A percentile compares a stretch with the other conserved stretches of the same genome.
phyloP scores from a whole-genome alignment of 1,284 basidiomycete species.

The Ganoderma sinense region DNA sequence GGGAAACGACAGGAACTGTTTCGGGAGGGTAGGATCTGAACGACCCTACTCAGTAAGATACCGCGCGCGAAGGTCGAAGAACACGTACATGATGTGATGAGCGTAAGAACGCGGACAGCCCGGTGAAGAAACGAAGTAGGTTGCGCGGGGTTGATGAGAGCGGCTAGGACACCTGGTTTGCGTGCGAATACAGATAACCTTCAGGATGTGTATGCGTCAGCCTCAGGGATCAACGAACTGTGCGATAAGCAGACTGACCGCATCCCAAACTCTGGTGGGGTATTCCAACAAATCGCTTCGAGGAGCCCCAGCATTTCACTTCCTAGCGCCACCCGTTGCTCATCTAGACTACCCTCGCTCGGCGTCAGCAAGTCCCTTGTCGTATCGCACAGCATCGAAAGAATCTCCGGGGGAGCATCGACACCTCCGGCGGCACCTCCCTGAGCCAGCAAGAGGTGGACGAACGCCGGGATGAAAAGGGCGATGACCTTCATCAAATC shows the following conservation, averaged over 20 bases:
- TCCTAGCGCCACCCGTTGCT: slow-evolving; percentile 44
- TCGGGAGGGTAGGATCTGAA: slow-evolving; percentile 49
- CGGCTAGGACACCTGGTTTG: slow-evolving; percentile 50
- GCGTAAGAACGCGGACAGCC: slow-evolving; percentile 54
- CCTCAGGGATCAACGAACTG: neutral
- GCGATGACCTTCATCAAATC: slow-evolving; percentile 57
- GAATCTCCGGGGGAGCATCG: slow-evolving; percentile 42
- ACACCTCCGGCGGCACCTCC: slow-evolving; percentile 26
- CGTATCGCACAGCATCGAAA: slow-evolving; percentile 51
- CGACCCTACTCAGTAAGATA: too few species aligned
- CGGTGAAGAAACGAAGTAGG: slow-evolving; percentile 57
- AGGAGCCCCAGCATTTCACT: slow-evolving; percentile 55
- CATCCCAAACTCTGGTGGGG: slow-evolving; percentile 49
- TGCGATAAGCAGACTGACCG: slow-evolving; percentile 45
- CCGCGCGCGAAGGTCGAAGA: neutral
- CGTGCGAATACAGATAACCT: slow-evolving; percentile 52
- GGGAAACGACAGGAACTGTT: slow-evolving; percentile 45
- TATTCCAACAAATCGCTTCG: slow-evolving; percentile 59
- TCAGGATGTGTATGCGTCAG: slow-evolving; percentile 10
- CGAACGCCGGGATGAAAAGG: slow-evolving; percentile 58
- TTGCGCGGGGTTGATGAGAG: slow-evolving; percentile 58
- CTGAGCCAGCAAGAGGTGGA: slow-evolving; percentile 47
- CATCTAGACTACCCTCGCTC: slow-evolving; percentile 34
- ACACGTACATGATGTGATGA: slow-evolving; percentile 64
- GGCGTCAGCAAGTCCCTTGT: slow-evolving; percentile 49